Conservation (phyloP, 768 basidiomycete genomes). For the Tylopilus sp. region DNA sequence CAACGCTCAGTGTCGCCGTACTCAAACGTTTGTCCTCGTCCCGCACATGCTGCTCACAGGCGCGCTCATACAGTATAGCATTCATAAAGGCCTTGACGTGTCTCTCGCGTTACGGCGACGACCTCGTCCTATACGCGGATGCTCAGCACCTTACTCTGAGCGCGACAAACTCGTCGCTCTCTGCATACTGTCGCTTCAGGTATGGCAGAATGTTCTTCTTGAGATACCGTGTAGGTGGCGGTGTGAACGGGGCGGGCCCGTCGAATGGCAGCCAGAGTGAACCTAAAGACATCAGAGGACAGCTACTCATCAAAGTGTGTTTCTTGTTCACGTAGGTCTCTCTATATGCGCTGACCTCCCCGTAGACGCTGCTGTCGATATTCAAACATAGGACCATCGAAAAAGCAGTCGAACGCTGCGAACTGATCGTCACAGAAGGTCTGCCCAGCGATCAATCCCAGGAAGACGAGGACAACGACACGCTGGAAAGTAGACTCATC, state of each 20-base stretch:
- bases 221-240: slow-evolving; percentile 47
- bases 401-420: slow-evolving; percentile 74
- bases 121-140: slow-evolving; percentile 66
- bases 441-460: slow-evolving; percentile 34
- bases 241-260: slow-evolving; percentile 13
- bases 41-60: slow-evolving; percentile 8
- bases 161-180: slow-evolving; percentile 74
- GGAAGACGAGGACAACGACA: slow-evolving; percentile 43
- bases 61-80: slow-evolving; percentile 42
- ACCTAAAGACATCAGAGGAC: slow-evolving; percentile 55
- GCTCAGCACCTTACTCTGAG: slow-evolving; percentile 60
- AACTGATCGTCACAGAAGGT: slow-evolving; percentile 63
- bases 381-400: slow-evolving; percentile 72
- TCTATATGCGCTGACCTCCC: neutral
- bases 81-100: slow-evolving; percentile 74
- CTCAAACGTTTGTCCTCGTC: slow-evolving; percentile 39
- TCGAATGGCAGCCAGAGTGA: slow-evolving; percentile 21
- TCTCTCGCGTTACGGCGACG: slow-evolving; percentile 80
- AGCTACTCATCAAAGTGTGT: slow-evolving; percentile 65
- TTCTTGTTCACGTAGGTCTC: neutral
- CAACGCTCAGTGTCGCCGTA: slow-evolving; percentile 57
- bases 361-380: slow-evolving; percentile 66
- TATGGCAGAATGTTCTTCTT: slow-evolving; percentile 69
- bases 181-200: slow-evolving; percentile 79
- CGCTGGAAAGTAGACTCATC: slow-evolving; percentile 67